These are phyloP conservation scores for Logfia minima DNA, from an alignment of 129 eudicot species.

Conservation along the genomic window DNA sequence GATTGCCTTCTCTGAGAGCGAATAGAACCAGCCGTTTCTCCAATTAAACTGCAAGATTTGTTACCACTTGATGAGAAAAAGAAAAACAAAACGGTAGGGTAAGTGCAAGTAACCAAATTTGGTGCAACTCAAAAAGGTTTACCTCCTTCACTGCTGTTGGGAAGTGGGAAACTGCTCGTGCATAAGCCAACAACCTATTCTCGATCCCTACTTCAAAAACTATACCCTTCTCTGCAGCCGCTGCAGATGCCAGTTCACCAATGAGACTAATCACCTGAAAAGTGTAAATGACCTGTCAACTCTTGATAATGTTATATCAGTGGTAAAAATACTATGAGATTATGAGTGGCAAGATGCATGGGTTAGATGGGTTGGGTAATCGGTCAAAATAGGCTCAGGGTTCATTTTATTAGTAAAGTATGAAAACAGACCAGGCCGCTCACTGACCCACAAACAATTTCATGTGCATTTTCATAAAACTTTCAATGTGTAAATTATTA, in stretches of 20 bases:
- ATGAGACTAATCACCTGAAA: slow-evolving; percentile 77
- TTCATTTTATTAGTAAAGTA: neutral
- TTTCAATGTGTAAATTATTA: neutral
- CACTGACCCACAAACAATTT: neutral
- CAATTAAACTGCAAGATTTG: slow-evolving; percentile 74
- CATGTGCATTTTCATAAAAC: neutral
- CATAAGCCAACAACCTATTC: slow-evolving; percentile 78
- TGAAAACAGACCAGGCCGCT: neutral
- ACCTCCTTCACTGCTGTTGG: slow-evolving; percentile 99
- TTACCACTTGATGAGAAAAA: neutral
- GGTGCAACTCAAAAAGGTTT: neutral
- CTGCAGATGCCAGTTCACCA: slow-evolving; percentile 78
- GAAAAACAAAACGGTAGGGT: neutral
- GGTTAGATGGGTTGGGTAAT: neutral
- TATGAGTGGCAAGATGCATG: neutral
- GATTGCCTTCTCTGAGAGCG: slow-evolving; percentile 80
- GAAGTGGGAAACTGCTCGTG: slow-evolving; percentile 94
- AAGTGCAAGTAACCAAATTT: neutral
- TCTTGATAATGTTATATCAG: neutral
- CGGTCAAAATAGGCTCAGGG: neutral
- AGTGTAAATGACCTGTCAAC: neutral
- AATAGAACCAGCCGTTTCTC: slow-evolving; percentile 99
- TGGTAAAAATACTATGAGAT: neutral
- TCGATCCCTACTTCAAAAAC: slow-evolving; percentile 68
- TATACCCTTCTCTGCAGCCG: slow-evolving; percentile 75